Conservation (phyloP, 257 asterid genomes). For the Coffea canephora region DNA sequence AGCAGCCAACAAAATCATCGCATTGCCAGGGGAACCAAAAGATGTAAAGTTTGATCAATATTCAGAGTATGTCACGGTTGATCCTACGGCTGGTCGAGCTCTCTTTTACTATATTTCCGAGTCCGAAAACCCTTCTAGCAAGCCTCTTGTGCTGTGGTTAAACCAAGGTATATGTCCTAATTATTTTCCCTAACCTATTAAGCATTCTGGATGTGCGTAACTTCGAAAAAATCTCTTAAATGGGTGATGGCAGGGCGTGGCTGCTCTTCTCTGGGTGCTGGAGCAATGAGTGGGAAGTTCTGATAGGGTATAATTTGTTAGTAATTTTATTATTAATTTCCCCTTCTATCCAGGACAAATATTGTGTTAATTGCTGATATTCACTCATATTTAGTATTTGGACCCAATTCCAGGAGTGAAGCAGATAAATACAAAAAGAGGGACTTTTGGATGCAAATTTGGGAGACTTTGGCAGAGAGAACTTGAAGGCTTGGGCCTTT, state of each 20-base stretch:
- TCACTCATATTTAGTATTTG: no score
- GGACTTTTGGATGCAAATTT: no score
- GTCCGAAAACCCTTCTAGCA: slow-evolving; percentile 22
- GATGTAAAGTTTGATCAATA: slow-evolving; percentile 35
- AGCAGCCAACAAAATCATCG: slow-evolving; percentile 23
- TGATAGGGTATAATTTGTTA: no score
- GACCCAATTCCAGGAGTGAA: no score
- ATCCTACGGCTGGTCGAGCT: slow-evolving; percentile 30
- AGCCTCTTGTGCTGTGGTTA: slow-evolving; percentile 34
- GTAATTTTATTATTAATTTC: no score
- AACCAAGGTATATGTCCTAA: slow-evolving; percentile 29
- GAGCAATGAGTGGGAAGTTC: no score
- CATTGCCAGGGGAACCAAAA: slow-evolving; percentile 41
- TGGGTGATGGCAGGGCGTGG: slow-evolving; percentile 33
- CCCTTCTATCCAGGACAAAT: no score
- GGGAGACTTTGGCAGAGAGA: no score
- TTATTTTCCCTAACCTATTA: not conserved
- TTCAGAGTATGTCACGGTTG: slow-evolving; percentile 35
- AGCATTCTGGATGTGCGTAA: not conserved
- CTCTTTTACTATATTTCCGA: slow-evolving; percentile 39
- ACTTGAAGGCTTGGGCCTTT: no score
- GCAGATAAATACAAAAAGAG: no score
- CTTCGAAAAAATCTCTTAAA: not conserved
- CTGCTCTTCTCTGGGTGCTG: no score
- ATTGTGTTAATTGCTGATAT: no score